Base-by-base conservation (phyloP, 2,329 filamentous ascomycete genomes). In the Colletotrichum magnum region DNA sequence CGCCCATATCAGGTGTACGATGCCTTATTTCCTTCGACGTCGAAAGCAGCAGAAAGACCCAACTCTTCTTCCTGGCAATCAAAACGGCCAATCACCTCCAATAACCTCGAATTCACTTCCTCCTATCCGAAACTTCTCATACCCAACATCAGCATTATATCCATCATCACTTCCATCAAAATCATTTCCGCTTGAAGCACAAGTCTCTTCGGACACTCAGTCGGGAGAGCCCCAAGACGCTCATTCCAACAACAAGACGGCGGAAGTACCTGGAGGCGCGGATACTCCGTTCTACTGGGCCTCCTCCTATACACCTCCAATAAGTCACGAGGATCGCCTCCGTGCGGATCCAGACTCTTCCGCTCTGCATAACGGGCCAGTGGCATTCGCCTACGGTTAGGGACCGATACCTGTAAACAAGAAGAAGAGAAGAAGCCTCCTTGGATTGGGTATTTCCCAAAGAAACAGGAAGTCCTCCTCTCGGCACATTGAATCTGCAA, bases 121-220 rank as follows among this genome's bases (percentile, higher is more conserved):
- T 12, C 39, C 36, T 9, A 51, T 72, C 51, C 70, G 72, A 21
- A 76, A 76, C 60, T 74, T 74, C 47, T 75, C 73, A 21, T 76
- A 75, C 61, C 74, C 72, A 4, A 70, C 69, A 15, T 16, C 58
- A 2, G 52, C 50, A n/a, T 41, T 64, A 21, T 65, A 50, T 41
- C 18, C 64, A 48, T 13, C 58, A n/a, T 45, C 58, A 32, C 13
- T n/a, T 12, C 12, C 24, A 12, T 26, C 28, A 7, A 4, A n/a
- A 39, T 24, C 54, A 48, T 24, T 13, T 26, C 43, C 15, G 18
- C 16, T 1, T 12, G 21, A 24, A 45, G 36, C 39, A 48, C 3
- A 48, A 16, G 10, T 4, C 7, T 43, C 13, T 43, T 2, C 6
- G 32, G 10, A n/a, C 6, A 43, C 10, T 43, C 41, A 4, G 41